Evolutionary conservation across 805 yeast genomes (phyloP).

Genomic region (Candida loeiensis): DNA sequence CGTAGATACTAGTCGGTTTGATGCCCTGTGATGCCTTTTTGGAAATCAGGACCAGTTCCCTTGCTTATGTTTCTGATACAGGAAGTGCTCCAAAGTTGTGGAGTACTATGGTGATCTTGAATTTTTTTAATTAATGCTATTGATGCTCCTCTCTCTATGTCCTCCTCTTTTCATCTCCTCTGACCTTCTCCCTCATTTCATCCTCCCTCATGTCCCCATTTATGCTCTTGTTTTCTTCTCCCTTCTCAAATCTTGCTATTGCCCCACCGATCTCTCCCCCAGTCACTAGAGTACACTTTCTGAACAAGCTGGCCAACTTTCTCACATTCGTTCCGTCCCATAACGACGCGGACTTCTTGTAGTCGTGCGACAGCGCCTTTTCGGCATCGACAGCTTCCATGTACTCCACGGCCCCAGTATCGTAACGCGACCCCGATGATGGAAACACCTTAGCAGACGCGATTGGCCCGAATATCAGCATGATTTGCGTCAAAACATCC

Average conservation of each 20-base stretch:
- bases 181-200: background rate
- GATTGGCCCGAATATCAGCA: conserved; percentile 47
- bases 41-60: too few species aligned
- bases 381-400: conserved; percentile 22
- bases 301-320: conserved; percentile 44
- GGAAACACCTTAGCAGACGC: conserved; percentile 5
- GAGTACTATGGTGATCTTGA: too few species aligned
- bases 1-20: background rate
- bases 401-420: conserved; percentile 37
- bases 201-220: background rate
- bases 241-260: background rate
- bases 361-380: conserved; percentile 41
- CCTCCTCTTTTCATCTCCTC: background rate
- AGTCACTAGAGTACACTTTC: conserved; percentile 25
- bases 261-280: background rate
- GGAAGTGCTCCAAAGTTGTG: too few species aligned
- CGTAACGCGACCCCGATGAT: conserved; percentile 25
- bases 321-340: conserved; percentile 48
- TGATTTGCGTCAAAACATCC: conserved; percentile 33
- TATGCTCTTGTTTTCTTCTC: background rate
- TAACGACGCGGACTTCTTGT: conserved; percentile 33
- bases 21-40: too few species aligned
- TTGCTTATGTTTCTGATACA: too few species aligned
- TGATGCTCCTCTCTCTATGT: too few species aligned
- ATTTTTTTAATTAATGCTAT: too few species aligned